Conservation (phyloP, 345 rosid species). For the Lepidium sativum region DNA sequence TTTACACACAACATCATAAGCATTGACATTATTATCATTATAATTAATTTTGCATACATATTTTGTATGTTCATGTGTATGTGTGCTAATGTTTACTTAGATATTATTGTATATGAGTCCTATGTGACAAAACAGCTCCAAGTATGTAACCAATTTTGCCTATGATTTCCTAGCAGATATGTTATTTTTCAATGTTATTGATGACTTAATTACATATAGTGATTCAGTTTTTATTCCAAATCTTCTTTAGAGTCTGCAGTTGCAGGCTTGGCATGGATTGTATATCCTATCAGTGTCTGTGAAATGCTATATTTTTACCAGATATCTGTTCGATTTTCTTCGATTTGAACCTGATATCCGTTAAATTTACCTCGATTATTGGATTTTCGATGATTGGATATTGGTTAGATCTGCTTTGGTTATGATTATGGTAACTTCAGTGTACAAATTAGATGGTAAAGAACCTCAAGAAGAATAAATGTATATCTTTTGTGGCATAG, state of each 20-base stretch:
- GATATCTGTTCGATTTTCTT: too few species aligned
- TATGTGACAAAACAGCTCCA: neutral
- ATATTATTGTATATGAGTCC: constrained; percentile 13
- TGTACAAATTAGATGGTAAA: neutral
- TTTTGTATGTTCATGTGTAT: neutral
- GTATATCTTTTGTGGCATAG: neutral
- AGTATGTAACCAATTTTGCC: neutral
- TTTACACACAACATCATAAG: constrained; percentile 71
- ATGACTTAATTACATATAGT: neutral
- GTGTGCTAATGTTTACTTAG: neutral
- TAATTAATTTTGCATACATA: neutral
- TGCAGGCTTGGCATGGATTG: too few species aligned
- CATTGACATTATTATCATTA: constrained; percentile 34
- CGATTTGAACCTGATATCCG: too few species aligned
- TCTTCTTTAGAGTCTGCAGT: neutral
- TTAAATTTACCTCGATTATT: too few species aligned
- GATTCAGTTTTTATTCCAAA: neutral
- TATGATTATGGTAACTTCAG: neutral
- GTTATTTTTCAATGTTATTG: neutral
- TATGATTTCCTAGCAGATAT: neutral
- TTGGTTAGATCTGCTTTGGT: neutral
- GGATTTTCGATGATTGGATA: neutral
- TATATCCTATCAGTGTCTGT: too few species aligned
- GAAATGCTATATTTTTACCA: too few species aligned
- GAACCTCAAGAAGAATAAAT: too few species aligned